These are phyloP conservation scores for Rubia yunnanensis DNA, from an alignment of 257 asterid genomes.

Conservation along the genomic window DNA sequence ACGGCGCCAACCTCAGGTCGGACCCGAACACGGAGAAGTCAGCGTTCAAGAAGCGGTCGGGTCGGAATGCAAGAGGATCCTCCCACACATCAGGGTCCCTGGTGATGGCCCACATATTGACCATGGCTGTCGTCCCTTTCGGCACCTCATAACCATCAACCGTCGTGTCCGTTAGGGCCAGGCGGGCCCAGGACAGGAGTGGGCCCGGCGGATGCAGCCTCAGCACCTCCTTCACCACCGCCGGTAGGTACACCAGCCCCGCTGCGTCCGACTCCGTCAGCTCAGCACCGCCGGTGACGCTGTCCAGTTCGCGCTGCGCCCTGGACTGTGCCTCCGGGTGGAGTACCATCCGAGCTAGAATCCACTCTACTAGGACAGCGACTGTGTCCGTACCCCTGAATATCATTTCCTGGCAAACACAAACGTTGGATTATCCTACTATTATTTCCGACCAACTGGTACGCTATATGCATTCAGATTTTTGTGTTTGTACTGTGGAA, in stretches of 20 bases:
- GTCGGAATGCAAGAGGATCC: slow-evolving; percentile 47
- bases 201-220: slow-evolving; percentile 92
- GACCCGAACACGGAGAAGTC: slow-evolving; percentile 50
- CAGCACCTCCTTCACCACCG: slow-evolving; percentile 66
- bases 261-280: slow-evolving; percentile 45
- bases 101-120: slow-evolving; percentile 89
- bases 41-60: slow-evolving; percentile 40
- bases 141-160: slow-evolving; percentile 70
- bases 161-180: slow-evolving; percentile 43
- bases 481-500: neutral
- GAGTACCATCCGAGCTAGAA: slow-evolving; percentile 58
- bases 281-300: slow-evolving; percentile 35
- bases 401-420: slow-evolving; percentile 61
- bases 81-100: slow-evolving; percentile 54
- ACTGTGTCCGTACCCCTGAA: slow-evolving; percentile 86
- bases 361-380: slow-evolving; percentile 67
- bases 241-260: slow-evolving; percentile 43
- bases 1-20: slow-evolving; percentile 62
- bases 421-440: too few relatives aligned
- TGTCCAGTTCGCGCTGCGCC: slow-evolving; percentile 58
- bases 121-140: slow-evolving; percentile 67
- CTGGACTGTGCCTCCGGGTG: slow-evolving; percentile 54
- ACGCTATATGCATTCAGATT: neutral
- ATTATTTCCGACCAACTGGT: too few relatives aligned
- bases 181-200: slow-evolving; percentile 78